phyloP scores from a whole-genome alignment of 805 yeast genomes.

The Torulaspora franciscae region DNA sequence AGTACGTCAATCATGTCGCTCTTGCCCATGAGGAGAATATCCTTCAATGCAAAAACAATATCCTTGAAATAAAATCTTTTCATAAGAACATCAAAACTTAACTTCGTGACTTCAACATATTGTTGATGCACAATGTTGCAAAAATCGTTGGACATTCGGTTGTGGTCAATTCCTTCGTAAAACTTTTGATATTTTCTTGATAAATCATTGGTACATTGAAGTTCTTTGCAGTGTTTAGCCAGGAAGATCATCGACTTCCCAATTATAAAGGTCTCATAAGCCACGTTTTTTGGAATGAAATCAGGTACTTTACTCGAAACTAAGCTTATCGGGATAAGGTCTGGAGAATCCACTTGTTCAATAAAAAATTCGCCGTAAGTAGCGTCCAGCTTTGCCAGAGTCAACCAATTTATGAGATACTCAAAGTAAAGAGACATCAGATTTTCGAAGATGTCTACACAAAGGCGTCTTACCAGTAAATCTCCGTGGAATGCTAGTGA shows the following conservation, averaged over 20 bases:
- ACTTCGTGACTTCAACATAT: constrained; percentile 49
- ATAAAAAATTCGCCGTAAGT: constrained; percentile 61
- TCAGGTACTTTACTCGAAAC: constrained; percentile 35
- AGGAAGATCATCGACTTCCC: constrained; percentile 71
- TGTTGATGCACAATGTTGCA: constrained; percentile 40
- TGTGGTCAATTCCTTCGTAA: constrained; percentile 10
- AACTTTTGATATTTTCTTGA: constrained; percentile 29
- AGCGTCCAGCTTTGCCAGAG: constrained; percentile 57
- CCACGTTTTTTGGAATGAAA: constrained; percentile 38
- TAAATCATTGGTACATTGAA: constrained; percentile 54
- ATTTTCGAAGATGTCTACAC: constrained; percentile 42
- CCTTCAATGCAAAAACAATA: constrained; percentile 60
- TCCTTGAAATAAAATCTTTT: constrained; percentile 45
- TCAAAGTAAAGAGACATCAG: constrained; percentile 57
- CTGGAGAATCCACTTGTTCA: constrained; percentile 5
- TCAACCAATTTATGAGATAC: constrained; percentile 60
- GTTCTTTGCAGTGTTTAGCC: constrained; percentile 59
- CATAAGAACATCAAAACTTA: constrained; percentile 47
- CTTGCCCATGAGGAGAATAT: constrained; percentile 61
- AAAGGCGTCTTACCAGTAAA: constrained; percentile 40
- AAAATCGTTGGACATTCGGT: constrained; percentile 18
- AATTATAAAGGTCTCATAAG: constrained; percentile 51
- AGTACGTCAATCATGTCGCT: constrained; percentile 80
- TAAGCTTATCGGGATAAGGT: constrained; percentile 13
- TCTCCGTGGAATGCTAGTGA: constrained; percentile 63